These are phyloP conservation scores for Tieghemiomyces parasiticus DNA, from an alignment of 192 early-diverging fungal species.

Conservation along the genomic window DNA sequence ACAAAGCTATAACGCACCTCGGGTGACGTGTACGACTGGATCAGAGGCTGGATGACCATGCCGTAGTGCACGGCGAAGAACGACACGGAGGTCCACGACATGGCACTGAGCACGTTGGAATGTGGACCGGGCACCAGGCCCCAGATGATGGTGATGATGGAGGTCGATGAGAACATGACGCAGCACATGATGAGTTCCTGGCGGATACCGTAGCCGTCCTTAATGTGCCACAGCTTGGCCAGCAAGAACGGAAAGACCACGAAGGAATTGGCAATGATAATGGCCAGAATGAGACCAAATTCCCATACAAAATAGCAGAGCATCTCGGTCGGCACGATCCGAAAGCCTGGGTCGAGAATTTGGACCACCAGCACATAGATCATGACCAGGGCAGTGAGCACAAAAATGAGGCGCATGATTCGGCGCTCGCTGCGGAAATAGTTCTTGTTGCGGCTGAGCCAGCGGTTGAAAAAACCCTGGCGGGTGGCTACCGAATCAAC, in stretches of 20 bases:
- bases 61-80: background rate
- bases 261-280: background rate
- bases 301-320: background rate
- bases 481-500: background rate
- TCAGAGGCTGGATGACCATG: background rate
- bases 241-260: background rate
- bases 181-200: conserved; percentile 7
- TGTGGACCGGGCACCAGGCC: background rate
- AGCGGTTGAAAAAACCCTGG: background rate
- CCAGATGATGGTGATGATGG: background rate
- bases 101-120: background rate
- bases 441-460: background rate
- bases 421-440: background rate
- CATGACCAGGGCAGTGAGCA: background rate
- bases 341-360: background rate
- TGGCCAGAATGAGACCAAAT: background rate
- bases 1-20: background rate
- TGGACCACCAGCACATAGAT: background rate
- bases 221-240: conserved; percentile 1
- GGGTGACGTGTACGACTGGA: too few relatives aligned
- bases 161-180: background rate
- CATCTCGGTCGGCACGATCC: background rate
- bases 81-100: background rate
- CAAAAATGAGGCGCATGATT: background rate
- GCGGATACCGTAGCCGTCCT: conserved; percentile 10